Evolutionary conservation across 2,329 filamentous ascomycete species (phyloP).

Genomic region (Penicillium sp.): DNA sequence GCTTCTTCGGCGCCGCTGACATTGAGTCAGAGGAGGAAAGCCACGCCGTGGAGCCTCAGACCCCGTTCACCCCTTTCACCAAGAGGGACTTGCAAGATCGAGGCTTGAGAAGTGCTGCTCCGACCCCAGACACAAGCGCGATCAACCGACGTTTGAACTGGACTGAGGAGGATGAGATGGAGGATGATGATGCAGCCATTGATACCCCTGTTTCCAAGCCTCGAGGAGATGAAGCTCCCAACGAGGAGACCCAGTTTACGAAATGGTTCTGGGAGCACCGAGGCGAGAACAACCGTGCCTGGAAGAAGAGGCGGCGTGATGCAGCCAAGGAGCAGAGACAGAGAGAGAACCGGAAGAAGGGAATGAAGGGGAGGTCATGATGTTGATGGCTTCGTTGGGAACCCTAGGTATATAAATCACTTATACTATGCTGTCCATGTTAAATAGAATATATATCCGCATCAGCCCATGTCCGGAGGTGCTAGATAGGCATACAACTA

Average conservation of each 20-base stretch:
- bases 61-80: conserved; percentile 80
- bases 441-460: background rate
- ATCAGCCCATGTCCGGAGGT: too few species aligned
- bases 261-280: conserved; percentile 59
- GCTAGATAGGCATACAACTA: too few species aligned
- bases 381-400: background rate
- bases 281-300: conserved; percentile 48
- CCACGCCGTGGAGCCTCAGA: conserved; percentile 57
- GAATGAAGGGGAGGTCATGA: conserved; percentile 38
- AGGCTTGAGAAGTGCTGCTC: conserved; percentile 74
- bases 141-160: conserved; percentile 46
- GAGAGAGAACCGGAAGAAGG: conserved; percentile 54
- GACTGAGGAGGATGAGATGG: conserved; percentile 22
- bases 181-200: conserved; percentile 23
- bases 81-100: conserved; percentile 67
- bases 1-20: conserved; percentile 66
- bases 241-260: conserved; percentile 53
- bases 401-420: background rate
- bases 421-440: background rate
- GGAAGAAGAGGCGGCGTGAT: conserved; percentile 55
- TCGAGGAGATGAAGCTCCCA: conserved; percentile 7
- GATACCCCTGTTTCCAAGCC: conserved; percentile 26
- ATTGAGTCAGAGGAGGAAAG: conserved; percentile 49
- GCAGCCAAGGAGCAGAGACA: conserved; percentile 58
- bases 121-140: conserved; percentile 88